Evolutionary conservation across 352 stramenopile species (phyloP).

Genomic region (Phytophthora constricta): DNA sequence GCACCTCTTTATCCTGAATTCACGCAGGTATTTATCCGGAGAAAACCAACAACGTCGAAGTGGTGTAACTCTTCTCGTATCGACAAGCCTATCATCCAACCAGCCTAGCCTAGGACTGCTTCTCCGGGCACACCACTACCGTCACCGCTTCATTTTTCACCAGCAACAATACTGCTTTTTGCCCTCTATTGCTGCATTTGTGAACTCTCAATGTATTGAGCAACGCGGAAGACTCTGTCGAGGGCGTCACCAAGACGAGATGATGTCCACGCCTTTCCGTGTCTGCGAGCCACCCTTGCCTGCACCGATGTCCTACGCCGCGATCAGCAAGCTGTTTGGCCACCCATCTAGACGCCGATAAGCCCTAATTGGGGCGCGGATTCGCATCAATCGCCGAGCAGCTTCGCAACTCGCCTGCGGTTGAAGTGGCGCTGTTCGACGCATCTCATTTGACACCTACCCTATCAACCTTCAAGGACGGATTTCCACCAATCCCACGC

Average conservation of each 20-base stretch:
- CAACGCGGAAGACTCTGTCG: too few species aligned
- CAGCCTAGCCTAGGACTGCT: background rate
- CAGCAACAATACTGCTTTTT: constrained; percentile 9
- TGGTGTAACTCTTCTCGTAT: too few species aligned
- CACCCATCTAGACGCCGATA: too few species aligned
- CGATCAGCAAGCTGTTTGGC: constrained; percentile 24
- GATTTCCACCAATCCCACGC: constrained; percentile 29
- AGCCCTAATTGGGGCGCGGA: too few species aligned
- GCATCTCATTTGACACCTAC: background rate
- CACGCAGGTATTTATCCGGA: constrained; percentile 51
- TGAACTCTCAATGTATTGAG: background rate
- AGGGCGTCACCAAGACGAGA: too few species aligned
- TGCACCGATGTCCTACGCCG: constrained; percentile 6
- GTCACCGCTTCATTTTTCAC: constrained; percentile 19
- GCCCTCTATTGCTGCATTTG: background rate
- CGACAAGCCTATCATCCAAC: too few species aligned
- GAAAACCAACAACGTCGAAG: constrained; percentile 47
- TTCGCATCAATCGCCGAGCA: too few species aligned
- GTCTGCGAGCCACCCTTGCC: constrained; percentile 8
- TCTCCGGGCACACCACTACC: background rate
- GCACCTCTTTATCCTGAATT: constrained; percentile 4
- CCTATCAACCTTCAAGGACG: constrained; percentile 6
- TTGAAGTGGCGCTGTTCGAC: constrained; percentile 5
- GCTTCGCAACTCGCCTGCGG: too few species aligned
- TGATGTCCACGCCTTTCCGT: too few species aligned